Evolutionary conservation across 2,329 filamentous ascomycete genomes (phyloP).

Genomic region (Trichoderma citrinoviride): DNA sequence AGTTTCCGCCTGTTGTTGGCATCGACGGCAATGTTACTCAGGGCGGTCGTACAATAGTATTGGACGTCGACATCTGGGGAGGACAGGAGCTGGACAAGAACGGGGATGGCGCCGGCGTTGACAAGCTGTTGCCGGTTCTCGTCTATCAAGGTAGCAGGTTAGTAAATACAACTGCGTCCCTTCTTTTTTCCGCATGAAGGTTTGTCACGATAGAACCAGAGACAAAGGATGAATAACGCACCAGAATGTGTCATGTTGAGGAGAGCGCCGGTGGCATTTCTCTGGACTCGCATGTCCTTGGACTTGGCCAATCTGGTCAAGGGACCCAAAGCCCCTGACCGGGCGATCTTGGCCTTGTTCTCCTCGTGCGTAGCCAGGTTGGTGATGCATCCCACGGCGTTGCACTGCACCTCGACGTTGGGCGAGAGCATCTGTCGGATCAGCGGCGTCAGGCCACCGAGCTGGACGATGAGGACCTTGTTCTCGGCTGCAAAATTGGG

Average conservation of each 20-base stretch:
- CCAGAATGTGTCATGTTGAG: constrained; percentile 99
- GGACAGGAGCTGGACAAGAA: constrained; percentile 89
- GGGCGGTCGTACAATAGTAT: constrained; percentile 97
- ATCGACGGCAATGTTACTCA: constrained; percentile 98
- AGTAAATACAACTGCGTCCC: background rate
- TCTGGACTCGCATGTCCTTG: constrained; percentile 96
- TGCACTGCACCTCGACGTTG: constrained; percentile 98
- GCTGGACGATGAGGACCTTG: constrained; percentile 91
- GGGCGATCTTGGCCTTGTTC: constrained; percentile 97
- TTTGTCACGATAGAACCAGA: background rate
- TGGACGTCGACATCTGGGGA: constrained; percentile 96
- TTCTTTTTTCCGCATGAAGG: background rate
- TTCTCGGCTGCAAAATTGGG: constrained; percentile 71
- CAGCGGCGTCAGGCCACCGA: constrained; percentile 84
- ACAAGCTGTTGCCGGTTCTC: constrained; percentile 98
- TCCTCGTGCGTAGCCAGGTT: constrained; percentile 98
- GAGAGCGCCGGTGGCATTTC: constrained; percentile 92
- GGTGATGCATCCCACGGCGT: constrained; percentile 97
- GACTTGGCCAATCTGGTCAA: constrained; percentile 92
- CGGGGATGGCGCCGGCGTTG: constrained; percentile 94
- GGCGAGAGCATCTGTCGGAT: constrained; percentile 98
- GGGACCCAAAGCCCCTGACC: constrained; percentile 87
- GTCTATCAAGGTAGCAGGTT: constrained; percentile 51
- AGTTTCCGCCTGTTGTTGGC: constrained; percentile 85
- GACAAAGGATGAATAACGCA: constrained; percentile 43